phyloP scores from a whole-genome alignment of 2,329 filamentous ascomycete genomes.

The Pseudogymnoascus verrucosus region DNA sequence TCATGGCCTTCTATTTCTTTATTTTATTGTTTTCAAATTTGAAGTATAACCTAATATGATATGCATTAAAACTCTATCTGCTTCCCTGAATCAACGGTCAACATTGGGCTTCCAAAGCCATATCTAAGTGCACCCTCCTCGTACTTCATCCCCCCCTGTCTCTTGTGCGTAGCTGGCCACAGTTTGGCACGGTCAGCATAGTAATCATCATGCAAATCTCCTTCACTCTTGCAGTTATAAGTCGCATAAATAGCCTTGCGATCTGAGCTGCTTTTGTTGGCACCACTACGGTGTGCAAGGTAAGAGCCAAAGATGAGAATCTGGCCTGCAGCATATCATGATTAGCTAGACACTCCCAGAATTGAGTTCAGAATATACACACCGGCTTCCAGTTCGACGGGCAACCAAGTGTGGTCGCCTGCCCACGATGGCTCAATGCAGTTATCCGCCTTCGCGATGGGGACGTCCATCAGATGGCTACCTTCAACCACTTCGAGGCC shows the following conservation, averaged over 20 bases:
- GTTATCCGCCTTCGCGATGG: conserved; percentile 23
- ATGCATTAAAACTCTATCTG: conserved; percentile 1
- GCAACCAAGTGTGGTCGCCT: conserved; percentile 25
- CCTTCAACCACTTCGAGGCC: conserved; percentile 29
- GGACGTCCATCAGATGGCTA: conserved; percentile 29
- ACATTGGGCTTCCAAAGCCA: conserved; percentile 33
- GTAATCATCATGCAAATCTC: conserved; percentile 35
- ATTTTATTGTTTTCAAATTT: background rate
- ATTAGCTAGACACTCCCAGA: background rate
- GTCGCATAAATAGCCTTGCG: conserved; percentile 36
- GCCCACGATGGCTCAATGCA: conserved; percentile 28
- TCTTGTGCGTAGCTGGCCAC: conserved; percentile 35
- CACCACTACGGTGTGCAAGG: conserved; percentile 27
- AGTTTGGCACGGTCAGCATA: conserved; percentile 33
- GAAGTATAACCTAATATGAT: background rate
- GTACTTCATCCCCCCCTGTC: conserved; percentile 28
- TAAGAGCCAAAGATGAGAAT: conserved; percentile 29
- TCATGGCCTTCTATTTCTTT: background rate
- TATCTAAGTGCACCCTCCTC: conserved; percentile 29
- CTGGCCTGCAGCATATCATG: conserved; percentile 21
- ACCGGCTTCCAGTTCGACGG: conserved; percentile 27
- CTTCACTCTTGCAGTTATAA: conserved; percentile 33
- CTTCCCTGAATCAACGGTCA: conserved; percentile 27
- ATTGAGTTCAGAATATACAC: conserved; percentile 12
- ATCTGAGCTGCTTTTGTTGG: conserved; percentile 26